Evolutionary conservation across 805 yeast genomes (phyloP), one percentile per base, ranked within the genome.

Genomic region (Yamadazyma tumulicola): DNA sequence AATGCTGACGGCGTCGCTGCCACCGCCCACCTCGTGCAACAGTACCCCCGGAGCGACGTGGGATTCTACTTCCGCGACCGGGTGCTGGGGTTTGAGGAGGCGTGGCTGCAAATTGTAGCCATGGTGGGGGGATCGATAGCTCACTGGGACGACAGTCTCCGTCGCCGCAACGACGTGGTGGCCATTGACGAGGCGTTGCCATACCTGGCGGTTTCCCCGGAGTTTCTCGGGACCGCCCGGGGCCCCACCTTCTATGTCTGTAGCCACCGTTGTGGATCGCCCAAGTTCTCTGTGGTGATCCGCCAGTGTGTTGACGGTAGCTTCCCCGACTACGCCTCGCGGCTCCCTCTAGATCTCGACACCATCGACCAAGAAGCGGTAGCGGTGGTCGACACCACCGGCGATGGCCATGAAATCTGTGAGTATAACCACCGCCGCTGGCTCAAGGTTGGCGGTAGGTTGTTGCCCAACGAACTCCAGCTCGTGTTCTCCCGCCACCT

Each of bases 81-180:
- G 16, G 50, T 52, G 4, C 48, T 67, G 3, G 83, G 83, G 2
- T 75, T 74, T 42, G 85, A 77, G 45, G 75, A 74, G 34, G 69
- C 64, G 0, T 72, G 79, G 73, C 54, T 65, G 2, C 58, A 59
- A 4, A 43, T 74, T 3, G 46, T 51, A 11, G 17, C 35, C 1
- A 19, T 19, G n/a, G 18, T 35, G 11, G 28, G 19, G 10, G 39
- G 42, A 2, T 8, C 22, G 11, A 11, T 35, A 14, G 30, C 21
- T 2, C 32, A 38, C 15, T 12, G 30, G 19, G 36, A 33, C 11
- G 13, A 14, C 4, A 6, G 10, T 10, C 10, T 33, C 11, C 4
- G 8, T 8, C 9, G n/a, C n/a, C 4, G 23, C 10, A 33, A 33
- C 17, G 17, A n/a, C 7, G 3, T 33, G 17, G 23, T 20, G 8